Base-by-base conservation (phyloP, 2,329 filamentous ascomycete species). In the Scedosporium boydii region DNA sequence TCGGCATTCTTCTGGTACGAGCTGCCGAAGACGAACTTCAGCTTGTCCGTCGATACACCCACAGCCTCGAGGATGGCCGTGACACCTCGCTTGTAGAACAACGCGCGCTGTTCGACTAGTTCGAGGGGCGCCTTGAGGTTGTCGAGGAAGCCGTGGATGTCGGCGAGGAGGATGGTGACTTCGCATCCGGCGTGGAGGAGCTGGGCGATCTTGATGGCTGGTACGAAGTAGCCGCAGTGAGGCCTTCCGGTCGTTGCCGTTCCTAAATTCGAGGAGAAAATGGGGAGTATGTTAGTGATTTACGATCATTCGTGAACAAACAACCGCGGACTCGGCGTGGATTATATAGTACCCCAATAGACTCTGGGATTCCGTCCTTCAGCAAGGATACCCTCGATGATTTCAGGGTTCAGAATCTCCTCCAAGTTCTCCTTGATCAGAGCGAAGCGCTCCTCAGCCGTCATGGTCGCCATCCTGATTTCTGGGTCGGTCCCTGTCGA, bases 141-240 rank as follows among this genome's bases (percentile, higher is more conserved):
- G 77, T 91, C 88, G 69, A 93, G 86, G 76, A 91, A 91, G 67
- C 86, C 90, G 74, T 89, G 87, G 55, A 90, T 82, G 67, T 90
- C 86, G 73, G 86, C 87, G 64, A 95, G 85, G 42, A 96, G 85
- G 64, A 96, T 82, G 62, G 85, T 90, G 64, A 96, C 86, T 64
- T 92, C 84, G 77, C 91, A 96, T 44, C 89, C 92, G 34, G 93
- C 92, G 42, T 85, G 83, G 41, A 97, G 85, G 70, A 96, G 86
- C 73, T 97, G 88, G 46, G 91, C 92, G 65, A 97, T 89, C 76
- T 97, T 97, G 71, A 96, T 85, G 68, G 89, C 88, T 5, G 92
- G 88, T 9, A 95, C 89, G 65, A 96, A 90, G 81, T 96, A 96
- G 68, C 91, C 93, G 72, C 86, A 90, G 75, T 97, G 93, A 62